Evolutionary conservation across 192 early-diverging fungal species (phyloP).

Genomic region (Globomyces pollinis-pini): DNA sequence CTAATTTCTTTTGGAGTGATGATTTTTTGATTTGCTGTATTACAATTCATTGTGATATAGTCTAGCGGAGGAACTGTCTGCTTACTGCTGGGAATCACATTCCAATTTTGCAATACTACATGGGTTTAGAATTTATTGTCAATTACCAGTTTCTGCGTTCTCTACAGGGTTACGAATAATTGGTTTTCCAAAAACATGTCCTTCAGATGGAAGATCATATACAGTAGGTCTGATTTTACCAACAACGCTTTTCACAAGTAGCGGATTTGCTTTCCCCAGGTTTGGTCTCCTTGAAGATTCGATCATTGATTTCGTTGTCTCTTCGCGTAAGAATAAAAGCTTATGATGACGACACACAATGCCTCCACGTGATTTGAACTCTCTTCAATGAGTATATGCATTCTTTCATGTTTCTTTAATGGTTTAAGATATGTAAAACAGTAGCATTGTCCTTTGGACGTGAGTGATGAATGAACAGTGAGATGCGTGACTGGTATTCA

Average conservation of each 20-base stretch:
- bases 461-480: too few species aligned
- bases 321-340: too few species aligned
- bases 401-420: too few species aligned
- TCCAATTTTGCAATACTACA: slow-evolving; percentile 49
- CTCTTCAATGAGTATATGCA: too few species aligned
- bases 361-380: too few species aligned
- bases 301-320: too few species aligned
- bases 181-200: slow-evolving; percentile 45
- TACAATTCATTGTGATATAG: slow-evolving; percentile 55
- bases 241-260: slow-evolving; percentile 39
- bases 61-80: slow-evolving; percentile 35
- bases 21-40: slow-evolving; percentile 37
- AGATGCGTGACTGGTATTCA: too few species aligned
- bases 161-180: slow-evolving; percentile 35
- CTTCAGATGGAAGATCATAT: slow-evolving; percentile 37
- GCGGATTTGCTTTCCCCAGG: slow-evolving; percentile 29
- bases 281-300: too few species aligned
- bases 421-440: too few species aligned
- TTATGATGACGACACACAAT: too few species aligned
- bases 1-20: slow-evolving; percentile 34
- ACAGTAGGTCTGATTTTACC: slow-evolving; percentile 42
- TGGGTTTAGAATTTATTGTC: neutral
- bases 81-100: slow-evolving; percentile 33
- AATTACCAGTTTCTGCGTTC: slow-evolving; percentile 33
- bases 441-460: too few species aligned